phyloP scores from a whole-genome alignment of 2,329 filamentous ascomycete species.

The Emmonsiellopsis sp. region DNA sequence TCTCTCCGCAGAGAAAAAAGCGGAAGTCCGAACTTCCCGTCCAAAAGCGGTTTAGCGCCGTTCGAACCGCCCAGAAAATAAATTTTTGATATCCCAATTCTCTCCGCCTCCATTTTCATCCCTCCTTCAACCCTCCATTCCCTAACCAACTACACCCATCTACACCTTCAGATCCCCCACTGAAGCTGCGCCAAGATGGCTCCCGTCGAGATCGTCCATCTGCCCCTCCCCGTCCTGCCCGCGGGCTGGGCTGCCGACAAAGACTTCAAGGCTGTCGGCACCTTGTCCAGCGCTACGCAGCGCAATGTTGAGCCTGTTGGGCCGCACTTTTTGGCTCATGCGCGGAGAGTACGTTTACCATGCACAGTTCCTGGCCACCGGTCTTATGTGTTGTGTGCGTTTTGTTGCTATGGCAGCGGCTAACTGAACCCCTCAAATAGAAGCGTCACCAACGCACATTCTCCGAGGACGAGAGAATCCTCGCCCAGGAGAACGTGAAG shows the following conservation, averaged over 20 bases:
- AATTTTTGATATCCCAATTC: slow-evolving; percentile 10
- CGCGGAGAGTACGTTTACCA: slow-evolving; percentile 61
- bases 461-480: slow-evolving; percentile 95
- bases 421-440: slow-evolving; percentile 26
- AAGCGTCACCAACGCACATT: slow-evolving; percentile 93
- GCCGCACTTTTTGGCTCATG: slow-evolving; percentile 95
- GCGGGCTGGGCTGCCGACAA: slow-evolving; percentile 74
- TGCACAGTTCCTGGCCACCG: neutral
- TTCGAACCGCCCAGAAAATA: slow-evolving; percentile 16
- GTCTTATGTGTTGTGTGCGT: neutral
- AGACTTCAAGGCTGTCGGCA: slow-evolving; percentile 77
- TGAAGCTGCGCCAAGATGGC: slow-evolving; percentile 46
- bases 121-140: neutral
- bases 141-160: neutral
- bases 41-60: slow-evolving; percentile 5
- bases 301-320: slow-evolving; percentile 92
- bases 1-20: neutral
- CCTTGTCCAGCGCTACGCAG: slow-evolving; percentile 66
- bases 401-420: neutral
- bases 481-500: slow-evolving; percentile 89
- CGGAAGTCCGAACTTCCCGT: neutral
- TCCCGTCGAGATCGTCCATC: slow-evolving; percentile 37
- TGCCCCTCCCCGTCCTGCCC: slow-evolving; percentile 60
- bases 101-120: neutral
- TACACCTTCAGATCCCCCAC: neutral